These are phyloP conservation scores for Clathrus columnatus DNA, from an alignment of 768 basidiomycete genomes.

Conservation along the genomic window DNA sequence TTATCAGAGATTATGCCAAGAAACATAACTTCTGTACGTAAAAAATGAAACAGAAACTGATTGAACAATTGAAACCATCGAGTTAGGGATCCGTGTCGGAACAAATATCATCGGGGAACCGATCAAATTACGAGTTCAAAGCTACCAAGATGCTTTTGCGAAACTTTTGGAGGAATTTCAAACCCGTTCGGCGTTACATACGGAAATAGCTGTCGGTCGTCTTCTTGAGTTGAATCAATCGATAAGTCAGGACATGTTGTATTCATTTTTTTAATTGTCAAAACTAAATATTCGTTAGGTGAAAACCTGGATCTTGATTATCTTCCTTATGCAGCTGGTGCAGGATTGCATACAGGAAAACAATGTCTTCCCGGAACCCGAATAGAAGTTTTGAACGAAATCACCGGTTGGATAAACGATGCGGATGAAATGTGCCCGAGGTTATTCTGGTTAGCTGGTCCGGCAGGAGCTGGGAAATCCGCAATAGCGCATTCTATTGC, in stretches of 20 bases:
- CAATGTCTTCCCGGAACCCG: slow-evolving; percentile 11
- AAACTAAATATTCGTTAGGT: too few relatives aligned
- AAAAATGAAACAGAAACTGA: not conserved
- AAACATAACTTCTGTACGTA: not conserved
- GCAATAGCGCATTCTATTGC: slow-evolving; percentile 13
- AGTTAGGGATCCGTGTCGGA: too few relatives aligned
- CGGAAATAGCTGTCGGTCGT: too few relatives aligned
- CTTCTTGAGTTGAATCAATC: too few relatives aligned
- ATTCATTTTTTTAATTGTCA: not conserved
- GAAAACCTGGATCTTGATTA: not conserved
- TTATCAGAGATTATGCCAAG: not conserved
- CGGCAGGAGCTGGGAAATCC: slow-evolving; percentile 15
- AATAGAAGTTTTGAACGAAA: not conserved
- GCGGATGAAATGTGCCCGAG: not conserved
- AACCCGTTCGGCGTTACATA: too few relatives aligned
- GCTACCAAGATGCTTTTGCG: too few relatives aligned
- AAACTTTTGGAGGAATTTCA: too few relatives aligned
- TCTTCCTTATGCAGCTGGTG: not conserved
- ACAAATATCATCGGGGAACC: too few relatives aligned
- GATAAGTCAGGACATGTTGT: not conserved
- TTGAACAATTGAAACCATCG: not conserved
- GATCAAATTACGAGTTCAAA: too few relatives aligned
- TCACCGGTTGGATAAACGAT: slow-evolving; percentile 4
- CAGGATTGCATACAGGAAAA: not conserved
- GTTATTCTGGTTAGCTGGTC: slow-evolving; percentile 10